A percentile compares a stretch with the other conserved stretches of the same genome.
phyloP scores from a whole-genome alignment of 2,329 filamentous ascomycete genomes.

The Teratosphaeria zuluensis region DNA sequence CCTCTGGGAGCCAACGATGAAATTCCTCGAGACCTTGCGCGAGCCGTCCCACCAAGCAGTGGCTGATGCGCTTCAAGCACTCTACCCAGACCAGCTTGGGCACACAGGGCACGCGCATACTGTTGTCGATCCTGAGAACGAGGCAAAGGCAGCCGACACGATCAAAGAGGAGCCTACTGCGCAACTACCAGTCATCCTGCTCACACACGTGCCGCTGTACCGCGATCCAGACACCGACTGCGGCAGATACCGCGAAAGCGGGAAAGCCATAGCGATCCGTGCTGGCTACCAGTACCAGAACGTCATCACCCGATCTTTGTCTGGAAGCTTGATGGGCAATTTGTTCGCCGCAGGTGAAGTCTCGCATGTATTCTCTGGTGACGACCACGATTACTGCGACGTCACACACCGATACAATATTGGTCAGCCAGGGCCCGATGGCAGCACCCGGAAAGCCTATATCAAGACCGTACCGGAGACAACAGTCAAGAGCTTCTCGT shows the following conservation, averaged over 20 bases:
- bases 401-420: slow-evolving; percentile 55
- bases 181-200: slow-evolving; percentile 75
- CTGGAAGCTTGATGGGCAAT: slow-evolving; percentile 62
- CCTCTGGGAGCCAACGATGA: slow-evolving; percentile 66
- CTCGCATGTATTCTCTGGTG: slow-evolving; percentile 80
- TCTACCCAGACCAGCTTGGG: slow-evolving; percentile 27
- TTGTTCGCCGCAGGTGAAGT: slow-evolving; percentile 58
- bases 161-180: slow-evolving; percentile 9
- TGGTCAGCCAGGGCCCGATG: slow-evolving; percentile 19
- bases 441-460: slow-evolving; percentile 30
- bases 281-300: slow-evolving; percentile 95
- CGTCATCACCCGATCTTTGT: slow-evolving; percentile 69
- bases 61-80: slow-evolving; percentile 49
- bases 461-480: slow-evolving; percentile 54
- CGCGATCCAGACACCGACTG: slow-evolving; percentile 75
- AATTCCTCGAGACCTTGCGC: slow-evolving; percentile 64
- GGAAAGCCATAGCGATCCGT: slow-evolving; percentile 69
- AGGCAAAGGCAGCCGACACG: slow-evolving; percentile 11
- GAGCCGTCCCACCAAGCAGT: slow-evolving; percentile 57
- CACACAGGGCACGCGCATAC: slow-evolving; percentile 21
- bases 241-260: slow-evolving; percentile 75
- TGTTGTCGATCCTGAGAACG: slow-evolving; percentile 21
- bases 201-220: slow-evolving; percentile 86
- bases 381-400: slow-evolving; percentile 98
- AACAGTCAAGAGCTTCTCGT: slow-evolving; percentile 88